These are phyloP conservation scores for Rosellinia necatrix DNA, from an alignment of 2,329 filamentous ascomycete genomes.

Conservation along the genomic window DNA sequence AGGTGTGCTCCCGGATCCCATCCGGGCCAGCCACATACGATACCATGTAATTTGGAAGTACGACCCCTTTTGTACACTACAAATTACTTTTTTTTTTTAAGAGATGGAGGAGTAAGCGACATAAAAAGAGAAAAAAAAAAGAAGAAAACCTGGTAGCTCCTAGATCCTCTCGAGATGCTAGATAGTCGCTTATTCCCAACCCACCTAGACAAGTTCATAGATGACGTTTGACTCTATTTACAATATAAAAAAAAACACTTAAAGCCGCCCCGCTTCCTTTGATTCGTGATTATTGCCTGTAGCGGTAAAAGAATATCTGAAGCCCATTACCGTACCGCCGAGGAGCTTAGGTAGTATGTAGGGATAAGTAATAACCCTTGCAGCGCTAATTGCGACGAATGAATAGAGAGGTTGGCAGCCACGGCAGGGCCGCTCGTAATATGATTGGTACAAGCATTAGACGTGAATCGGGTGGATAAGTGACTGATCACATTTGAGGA, in stretches of 20 bases:
- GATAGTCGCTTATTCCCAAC: slow-evolving; percentile 8
- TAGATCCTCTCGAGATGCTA: slow-evolving; percentile 5
- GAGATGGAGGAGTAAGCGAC: slow-evolving; percentile 6
- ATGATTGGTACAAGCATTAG: no score
- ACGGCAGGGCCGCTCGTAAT: no score
- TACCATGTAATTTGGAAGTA: background rate
- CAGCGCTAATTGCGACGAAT: no score
- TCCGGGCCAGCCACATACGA: slow-evolving; percentile 20
- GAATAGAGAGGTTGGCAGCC: no score
- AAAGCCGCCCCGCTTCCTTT: background rate
- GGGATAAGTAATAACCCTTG: no score
- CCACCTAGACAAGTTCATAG: slow-evolving; percentile 19
- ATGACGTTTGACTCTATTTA: slow-evolving; percentile 30
- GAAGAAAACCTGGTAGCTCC: slow-evolving; percentile 5
- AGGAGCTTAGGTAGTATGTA: no score
- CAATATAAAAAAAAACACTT: slow-evolving; percentile 12
- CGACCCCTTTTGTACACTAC: background rate
- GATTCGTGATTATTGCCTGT: background rate
- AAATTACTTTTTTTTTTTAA: slow-evolving; percentile 1
- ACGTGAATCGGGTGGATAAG: no score
- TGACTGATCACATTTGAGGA: no score
- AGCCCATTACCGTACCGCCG: no score
- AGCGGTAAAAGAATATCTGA: no score
- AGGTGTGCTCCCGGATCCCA: slow-evolving; percentile 10
- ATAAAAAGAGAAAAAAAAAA: background rate